A percentile compares a stretch with the other conserved stretches of the same genome.
Evolutionary conservation across 2,329 filamentous ascomycete species (phyloP).

Genomic region (Trichophyton mentagrophytes): DNA sequence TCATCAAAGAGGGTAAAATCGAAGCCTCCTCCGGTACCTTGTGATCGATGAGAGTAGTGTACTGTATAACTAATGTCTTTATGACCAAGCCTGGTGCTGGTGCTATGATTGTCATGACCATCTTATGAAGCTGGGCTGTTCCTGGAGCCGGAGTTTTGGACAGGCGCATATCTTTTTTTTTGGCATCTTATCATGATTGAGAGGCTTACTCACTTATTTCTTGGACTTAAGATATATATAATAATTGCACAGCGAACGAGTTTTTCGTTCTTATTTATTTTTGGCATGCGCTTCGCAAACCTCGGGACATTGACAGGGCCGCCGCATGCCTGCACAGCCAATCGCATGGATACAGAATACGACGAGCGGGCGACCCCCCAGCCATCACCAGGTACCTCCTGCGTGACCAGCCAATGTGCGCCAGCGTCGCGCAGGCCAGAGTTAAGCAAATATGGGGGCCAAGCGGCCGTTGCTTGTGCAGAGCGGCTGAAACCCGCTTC

Average conservation of each 20-base stretch:
- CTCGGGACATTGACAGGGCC: background rate
- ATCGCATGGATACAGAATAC: background rate
- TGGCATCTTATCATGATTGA: background rate
- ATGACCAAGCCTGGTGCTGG: background rate
- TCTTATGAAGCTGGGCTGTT: background rate
- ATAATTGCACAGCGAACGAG: background rate
- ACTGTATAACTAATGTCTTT: background rate
- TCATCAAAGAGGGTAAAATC: background rate
- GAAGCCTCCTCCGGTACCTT: background rate
- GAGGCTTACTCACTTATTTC: background rate
- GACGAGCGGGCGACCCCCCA: background rate
- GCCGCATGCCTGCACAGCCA: background rate
- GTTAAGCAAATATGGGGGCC: slow-evolving; percentile 1
- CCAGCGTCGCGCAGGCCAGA: background rate
- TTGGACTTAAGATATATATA: background rate
- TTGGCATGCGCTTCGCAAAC: background rate
- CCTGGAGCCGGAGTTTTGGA: background rate
- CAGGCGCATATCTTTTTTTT: background rate
- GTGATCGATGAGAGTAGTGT: background rate
- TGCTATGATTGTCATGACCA: background rate
- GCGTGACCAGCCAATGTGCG: background rate
- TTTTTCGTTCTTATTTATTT: background rate
- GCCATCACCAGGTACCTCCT: background rate
- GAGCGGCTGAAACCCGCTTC: slow-evolving; percentile 2
- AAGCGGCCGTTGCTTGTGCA: slow-evolving; percentile 1